Conservation (phyloP, 2,329 filamentous ascomycete species). For the Neonectria punicea region DNA sequence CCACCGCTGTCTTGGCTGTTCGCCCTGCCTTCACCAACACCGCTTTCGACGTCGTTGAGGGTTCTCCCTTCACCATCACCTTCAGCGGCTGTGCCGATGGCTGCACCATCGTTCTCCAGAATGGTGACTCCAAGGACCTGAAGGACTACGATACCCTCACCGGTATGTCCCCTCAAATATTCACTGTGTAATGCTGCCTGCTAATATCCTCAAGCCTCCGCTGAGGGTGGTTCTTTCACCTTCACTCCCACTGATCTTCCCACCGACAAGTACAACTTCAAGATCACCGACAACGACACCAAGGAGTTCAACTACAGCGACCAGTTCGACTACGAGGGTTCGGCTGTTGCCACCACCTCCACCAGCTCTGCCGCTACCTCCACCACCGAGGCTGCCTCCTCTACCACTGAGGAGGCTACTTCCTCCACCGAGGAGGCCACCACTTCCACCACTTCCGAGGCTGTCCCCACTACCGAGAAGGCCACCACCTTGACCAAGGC, state of each 20-base stretch:
- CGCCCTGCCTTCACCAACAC: conserved; percentile 48
- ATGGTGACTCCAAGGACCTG: conserved; percentile 43
- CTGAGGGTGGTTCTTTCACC: conserved; percentile 40
- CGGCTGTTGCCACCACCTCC: conserved; percentile 27
- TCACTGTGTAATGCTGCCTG: neutral
- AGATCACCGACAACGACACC: conserved; percentile 45
- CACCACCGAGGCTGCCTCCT: conserved; percentile 19
- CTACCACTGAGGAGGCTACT: conserved; percentile 24
- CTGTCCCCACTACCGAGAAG: conserved; percentile 21
- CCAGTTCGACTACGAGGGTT: conserved; percentile 46
- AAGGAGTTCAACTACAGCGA: conserved; percentile 47
- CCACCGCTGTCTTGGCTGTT: conserved; percentile 44
- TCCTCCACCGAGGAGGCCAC: conserved; percentile 30
- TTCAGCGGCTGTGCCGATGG: conserved; percentile 46
- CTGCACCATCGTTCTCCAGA: conserved; percentile 51
- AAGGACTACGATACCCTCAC: conserved; percentile 46
- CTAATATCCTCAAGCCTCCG: conserved; percentile 26
- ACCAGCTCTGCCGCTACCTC: conserved; percentile 25
- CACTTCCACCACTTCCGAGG: conserved; percentile 29
- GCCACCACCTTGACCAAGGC: conserved; percentile 32
- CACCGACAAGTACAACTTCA: conserved; percentile 49
- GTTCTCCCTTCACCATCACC: conserved; percentile 47
- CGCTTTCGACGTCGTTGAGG: conserved; percentile 42
- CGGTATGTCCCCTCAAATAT: conserved; percentile 36
- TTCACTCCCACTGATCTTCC: conserved; percentile 43